Evolutionary conservation across 2,329 filamentous ascomycete species (phyloP), one percentile per base, ranked within the genome.

Genomic region (Penicillium hordei): DNA sequence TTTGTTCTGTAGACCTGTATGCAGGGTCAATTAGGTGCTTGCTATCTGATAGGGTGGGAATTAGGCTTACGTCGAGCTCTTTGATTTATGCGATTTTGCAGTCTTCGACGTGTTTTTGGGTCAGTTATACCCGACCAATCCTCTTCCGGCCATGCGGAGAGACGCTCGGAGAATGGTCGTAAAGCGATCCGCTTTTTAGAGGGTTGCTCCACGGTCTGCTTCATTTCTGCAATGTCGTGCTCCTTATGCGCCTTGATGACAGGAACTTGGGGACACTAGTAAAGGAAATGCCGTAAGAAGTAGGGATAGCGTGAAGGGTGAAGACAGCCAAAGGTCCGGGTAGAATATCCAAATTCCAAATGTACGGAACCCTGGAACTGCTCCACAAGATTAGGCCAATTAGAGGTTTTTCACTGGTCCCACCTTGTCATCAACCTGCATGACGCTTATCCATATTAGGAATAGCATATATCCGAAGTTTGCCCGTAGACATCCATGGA

Each of bases 41-140:
- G 5, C 29, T 29, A 27, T 21, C 4, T 13, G 17, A 27, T 31
- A 17, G 9, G 4, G 6, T 15, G 23, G 2, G 8, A 5, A 52
- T 59, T 48, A 3, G 2, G 50, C 60, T 50, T 57, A 67, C 66
- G 58, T 29, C 56, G 58, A 10, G 56, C 50, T 23, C 66, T 58
- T 56, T 65, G 61, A 31, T 67, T 68, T 23, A 67, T 17, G 8
- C 66, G 60, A 50, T 68, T 67, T 45, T 68, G 65, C 27, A 66
- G 40, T 46, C 56, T 54, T 33, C 64, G 58, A 17, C 64, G 58
- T 12, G 40, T 51, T 46, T 58, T 60, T 19, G 49, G 55, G 44
- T 62, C 52, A 7, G 56, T 48, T 15, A 62, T 55, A n/a, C 63
- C 61, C 6, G 51, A 53, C 63, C 59, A 62, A 54, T 63, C 55